Evolutionary conservation across 2,329 filamentous ascomycete genomes (phyloP), one percentile per base, ranked within the genome.

Genomic region (Aspergillus pseudoviridinutans): DNA sequence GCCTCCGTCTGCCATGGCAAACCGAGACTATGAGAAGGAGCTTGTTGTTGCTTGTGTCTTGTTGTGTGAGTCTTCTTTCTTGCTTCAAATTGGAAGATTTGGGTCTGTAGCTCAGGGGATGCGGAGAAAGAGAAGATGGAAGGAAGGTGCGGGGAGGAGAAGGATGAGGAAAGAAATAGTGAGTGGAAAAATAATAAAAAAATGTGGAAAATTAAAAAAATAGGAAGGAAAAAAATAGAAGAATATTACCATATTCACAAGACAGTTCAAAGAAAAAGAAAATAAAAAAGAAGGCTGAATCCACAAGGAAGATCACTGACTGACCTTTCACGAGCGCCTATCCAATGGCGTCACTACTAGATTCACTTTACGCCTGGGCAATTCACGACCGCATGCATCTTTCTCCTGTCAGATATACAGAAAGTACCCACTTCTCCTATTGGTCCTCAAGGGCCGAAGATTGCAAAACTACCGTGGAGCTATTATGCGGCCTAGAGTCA

Each of bases 1-100:
- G 42, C 32, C 14, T 53, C 56, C 56, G 53, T 54, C 35, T 49
- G 32, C 14, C 58, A 57, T 42, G 58, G 58, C 62, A 62, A 61
- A 54, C 38, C 51, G 27, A 47, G 44, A 47, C 20, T 9, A 24
- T 47, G 44, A 47, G 1, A 3, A 2, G 44, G 10, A 12, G 44
- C 22, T 24, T 24, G 44, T 24, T 47, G 44, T 7, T 47, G 22
- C 24, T 12, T 24, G 22, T 24, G 44, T n/a, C 5, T 47, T 24
- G 10, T 10, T 20, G 22, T n/a, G 44, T 8, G 32, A 35, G 32
- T 35, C 32, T 35, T 35, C 32, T 35, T 44, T 17, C 32, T 24
- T 44, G 2, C 12, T 17, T 44, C 24, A 24, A 47, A 24, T 25
- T 12, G 12, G 44, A 47, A 17, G 44, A 14, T 25, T 24, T 24